Evolutionary conservation across 179 eudicot species (phyloP).

Genomic region (Vitellaria paradoxa): DNA sequence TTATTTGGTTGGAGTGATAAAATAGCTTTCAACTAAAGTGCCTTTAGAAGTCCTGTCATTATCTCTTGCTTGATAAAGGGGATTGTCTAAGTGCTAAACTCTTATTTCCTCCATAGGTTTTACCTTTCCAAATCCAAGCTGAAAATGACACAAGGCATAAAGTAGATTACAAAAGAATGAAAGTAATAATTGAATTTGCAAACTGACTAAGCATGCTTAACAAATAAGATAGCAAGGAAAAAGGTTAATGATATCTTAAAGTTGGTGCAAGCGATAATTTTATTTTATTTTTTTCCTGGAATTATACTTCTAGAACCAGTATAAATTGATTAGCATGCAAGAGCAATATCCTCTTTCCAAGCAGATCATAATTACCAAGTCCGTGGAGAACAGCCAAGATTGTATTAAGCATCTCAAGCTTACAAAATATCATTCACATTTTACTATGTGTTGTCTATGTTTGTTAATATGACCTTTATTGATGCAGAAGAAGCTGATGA

Average conservation of each 20-base stretch:
- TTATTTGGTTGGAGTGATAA: no score
- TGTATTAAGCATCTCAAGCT: no score
- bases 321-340: background rate
- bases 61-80: background rate
- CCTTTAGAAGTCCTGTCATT: constrained; percentile 7
- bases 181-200: background rate
- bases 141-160: background rate
- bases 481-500: no score
- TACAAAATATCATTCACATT: no score
- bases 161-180: background rate
- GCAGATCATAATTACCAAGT: no score
- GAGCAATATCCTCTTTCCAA: background rate
- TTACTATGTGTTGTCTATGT: no score
- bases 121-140: background rate
- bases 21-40: background rate
- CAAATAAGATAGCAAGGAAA: background rate
- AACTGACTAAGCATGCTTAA: background rate
- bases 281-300: background rate
- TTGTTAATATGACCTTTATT: no score
- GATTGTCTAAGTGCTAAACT: background rate
- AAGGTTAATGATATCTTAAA: background rate
- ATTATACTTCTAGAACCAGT: no score
- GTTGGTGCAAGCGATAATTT: background rate
- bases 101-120: background rate
- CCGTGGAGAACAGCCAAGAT: no score